These are phyloP conservation scores for Gossypium arboreum DNA, from an alignment of 345 rosid genomes.

Conservation along the genomic window DNA sequence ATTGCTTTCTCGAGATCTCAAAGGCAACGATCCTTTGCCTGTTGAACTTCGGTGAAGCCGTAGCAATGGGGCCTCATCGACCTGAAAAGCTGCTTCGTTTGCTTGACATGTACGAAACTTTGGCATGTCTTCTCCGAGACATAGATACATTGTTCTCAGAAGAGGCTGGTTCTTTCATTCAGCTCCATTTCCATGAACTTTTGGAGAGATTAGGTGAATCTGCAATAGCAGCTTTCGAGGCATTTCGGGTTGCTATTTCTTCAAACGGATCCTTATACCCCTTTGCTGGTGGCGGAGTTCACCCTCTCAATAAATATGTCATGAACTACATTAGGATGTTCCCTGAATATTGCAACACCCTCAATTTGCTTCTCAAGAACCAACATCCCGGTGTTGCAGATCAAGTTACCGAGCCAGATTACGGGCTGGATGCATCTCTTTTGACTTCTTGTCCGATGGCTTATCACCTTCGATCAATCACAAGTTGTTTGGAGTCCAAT, in stretches of 20 bases:
- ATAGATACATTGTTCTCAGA: constrained; percentile 37
- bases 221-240: constrained; percentile 41
- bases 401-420: constrained; percentile 25
- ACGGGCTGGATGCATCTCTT: constrained; percentile 32
- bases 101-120: constrained; percentile 67
- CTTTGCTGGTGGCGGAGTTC: constrained; percentile 51
- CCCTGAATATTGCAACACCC: constrained; percentile 40
- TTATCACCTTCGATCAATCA: constrained; percentile 40
- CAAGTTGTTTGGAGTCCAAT: constrained; percentile 45
- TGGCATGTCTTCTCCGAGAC: constrained; percentile 31
- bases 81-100: constrained; percentile 63
- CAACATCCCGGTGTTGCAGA: constrained; percentile 31
- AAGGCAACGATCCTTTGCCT: constrained; percentile 44
- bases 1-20: constrained; percentile 54
- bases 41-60: constrained; percentile 72
- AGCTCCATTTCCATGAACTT: constrained; percentile 51
- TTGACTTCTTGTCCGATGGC: constrained; percentile 52
- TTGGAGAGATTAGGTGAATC: constrained; percentile 35
- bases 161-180: constrained; percentile 44
- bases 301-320: constrained; percentile 63
- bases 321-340: constrained; percentile 74
- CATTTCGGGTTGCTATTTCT: constrained; percentile 45
- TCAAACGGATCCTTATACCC: constrained; percentile 39
- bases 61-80: constrained; percentile 44
- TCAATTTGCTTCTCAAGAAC: constrained; percentile 51